A percentile compares a stretch with the other conserved stretches of the same genome.
Evolutionary conservation across 2,329 filamentous ascomycete genomes (phyloP).

Genomic region (Aspergillus nomiae): DNA sequence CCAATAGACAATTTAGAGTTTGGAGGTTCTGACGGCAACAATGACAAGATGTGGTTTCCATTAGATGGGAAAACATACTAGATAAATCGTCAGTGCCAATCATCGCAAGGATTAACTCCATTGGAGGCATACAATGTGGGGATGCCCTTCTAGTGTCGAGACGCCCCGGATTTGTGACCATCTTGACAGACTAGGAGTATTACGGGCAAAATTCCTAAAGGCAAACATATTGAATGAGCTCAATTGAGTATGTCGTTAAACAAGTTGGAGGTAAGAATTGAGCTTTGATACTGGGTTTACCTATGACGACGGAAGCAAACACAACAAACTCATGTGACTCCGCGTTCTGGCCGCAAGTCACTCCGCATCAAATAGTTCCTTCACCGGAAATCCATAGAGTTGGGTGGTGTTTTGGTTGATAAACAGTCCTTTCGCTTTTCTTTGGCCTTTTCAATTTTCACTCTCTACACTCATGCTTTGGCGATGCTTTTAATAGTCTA

Average conservation of each 20-base stretch:
- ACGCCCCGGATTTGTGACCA: constrained; percentile 33
- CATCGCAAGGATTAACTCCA: background rate
- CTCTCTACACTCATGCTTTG: background rate
- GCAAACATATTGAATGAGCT: constrained; percentile 27
- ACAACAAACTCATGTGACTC: constrained; percentile 34
- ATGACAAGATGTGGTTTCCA: constrained; percentile 54
- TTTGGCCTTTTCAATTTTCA: background rate
- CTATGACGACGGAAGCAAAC: constrained; percentile 27
- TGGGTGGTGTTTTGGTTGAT: background rate
- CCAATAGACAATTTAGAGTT: constrained; percentile 58
- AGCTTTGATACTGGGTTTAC: background rate
- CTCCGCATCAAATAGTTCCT: background rate
- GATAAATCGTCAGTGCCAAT: constrained; percentile 16
- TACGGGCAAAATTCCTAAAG: constrained; percentile 21
- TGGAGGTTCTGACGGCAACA: constrained; percentile 58
- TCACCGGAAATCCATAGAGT: background rate
- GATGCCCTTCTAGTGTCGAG: constrained; percentile 41
- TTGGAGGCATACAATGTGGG: constrained; percentile 40
- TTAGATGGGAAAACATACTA: constrained; percentile 53
- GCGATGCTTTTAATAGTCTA: background rate
- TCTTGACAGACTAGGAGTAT: constrained; percentile 18
- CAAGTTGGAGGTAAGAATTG: background rate
- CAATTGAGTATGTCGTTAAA: background rate
- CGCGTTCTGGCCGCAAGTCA: constrained; percentile 15
- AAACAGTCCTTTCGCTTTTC: background rate